These are phyloP conservation scores for Aspergillus tanneri DNA, from an alignment of 2,329 filamentous ascomycete species.

Conservation along the genomic window DNA sequence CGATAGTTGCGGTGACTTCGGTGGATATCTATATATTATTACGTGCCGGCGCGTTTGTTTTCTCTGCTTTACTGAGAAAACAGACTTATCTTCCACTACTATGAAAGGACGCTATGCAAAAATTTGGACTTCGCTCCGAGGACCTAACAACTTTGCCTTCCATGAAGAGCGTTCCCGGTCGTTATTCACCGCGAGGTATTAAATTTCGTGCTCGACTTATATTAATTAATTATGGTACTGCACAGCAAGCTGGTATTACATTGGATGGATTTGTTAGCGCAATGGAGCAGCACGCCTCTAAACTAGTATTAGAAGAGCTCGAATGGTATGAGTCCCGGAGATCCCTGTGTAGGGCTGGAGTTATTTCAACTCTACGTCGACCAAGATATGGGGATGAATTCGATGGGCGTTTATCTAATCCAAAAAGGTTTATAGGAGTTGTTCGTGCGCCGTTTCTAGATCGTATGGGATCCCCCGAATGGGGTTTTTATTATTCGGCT, in stretches of 20 bases:
- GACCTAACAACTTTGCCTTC: constrained; percentile 8
- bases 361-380: constrained; percentile 3
- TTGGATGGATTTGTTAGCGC: constrained; percentile 8
- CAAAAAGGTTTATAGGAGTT: constrained; percentile 19
- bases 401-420: constrained; percentile 15
- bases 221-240: constrained; percentile 13
- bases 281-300: constrained; percentile 8
- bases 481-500: constrained; percentile 19
- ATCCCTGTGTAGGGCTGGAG: too few species aligned
- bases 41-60: constrained; percentile 37
- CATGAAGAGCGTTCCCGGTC: constrained; percentile 15
- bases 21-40: constrained; percentile 21
- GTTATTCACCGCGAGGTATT: constrained; percentile 14
- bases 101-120: constrained; percentile 10
- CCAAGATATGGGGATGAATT: constrained; percentile 12
- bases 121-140: constrained; percentile 13
- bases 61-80: constrained; percentile 34
- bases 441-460: constrained; percentile 15
- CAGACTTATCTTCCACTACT: constrained; percentile 33
- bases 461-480: constrained; percentile 9
- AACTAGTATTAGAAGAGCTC: constrained; percentile 8
- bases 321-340: too few species aligned
- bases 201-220: constrained; percentile 8
- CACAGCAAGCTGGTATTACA: constrained; percentile 12
- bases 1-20: constrained; percentile 38